These are phyloP conservation scores for Diplodia intermedia DNA, from an alignment of 2,329 filamentous ascomycete genomes.

Conservation along the genomic window DNA sequence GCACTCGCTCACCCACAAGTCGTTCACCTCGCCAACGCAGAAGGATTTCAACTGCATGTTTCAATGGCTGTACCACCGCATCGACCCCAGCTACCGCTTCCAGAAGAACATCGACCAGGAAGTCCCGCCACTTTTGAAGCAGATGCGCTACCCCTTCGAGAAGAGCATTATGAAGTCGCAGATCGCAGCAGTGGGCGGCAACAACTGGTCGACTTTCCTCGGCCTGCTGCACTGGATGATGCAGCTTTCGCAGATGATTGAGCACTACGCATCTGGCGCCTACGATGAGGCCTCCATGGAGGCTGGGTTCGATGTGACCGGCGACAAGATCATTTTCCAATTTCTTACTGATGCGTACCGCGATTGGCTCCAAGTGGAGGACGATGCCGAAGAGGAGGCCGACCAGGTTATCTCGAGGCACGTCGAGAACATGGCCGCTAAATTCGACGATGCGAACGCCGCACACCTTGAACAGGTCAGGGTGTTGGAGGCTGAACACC, in stretches of 20 bases:
- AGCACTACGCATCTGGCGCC: slow-evolving; percentile 75
- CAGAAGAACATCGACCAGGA: slow-evolving; percentile 95
- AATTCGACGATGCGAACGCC: slow-evolving; percentile 85
- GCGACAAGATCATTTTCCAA: slow-evolving; percentile 91
- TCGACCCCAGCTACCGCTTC: slow-evolving; percentile 92
- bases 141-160: slow-evolving; percentile 92
- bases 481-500: slow-evolving; percentile 84
- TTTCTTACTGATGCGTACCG: slow-evolving; percentile 90
- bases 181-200: slow-evolving; percentile 90
- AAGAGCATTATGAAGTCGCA: slow-evolving; percentile 96
- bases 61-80: slow-evolving; percentile 94
- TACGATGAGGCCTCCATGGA: slow-evolving; percentile 93
- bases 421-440: slow-evolving; percentile 82
- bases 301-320: slow-evolving; percentile 82
- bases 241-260: slow-evolving; percentile 94
- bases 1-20: slow-evolving; percentile 87
- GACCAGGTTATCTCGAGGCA: slow-evolving; percentile 86
- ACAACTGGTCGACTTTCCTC: slow-evolving; percentile 96
- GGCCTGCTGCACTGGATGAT: slow-evolving; percentile 98
- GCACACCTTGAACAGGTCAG: slow-evolving; percentile 85
- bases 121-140: slow-evolving; percentile 89
- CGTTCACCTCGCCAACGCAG: slow-evolving; percentile 91
- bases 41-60: slow-evolving; percentile 99
- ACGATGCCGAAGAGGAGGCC: slow-evolving; percentile 78
- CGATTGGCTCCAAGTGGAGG: slow-evolving; percentile 87